Base-by-base conservation (phyloP, 202 grass and related monocot species). In the Elaeis oleifera region DNA sequence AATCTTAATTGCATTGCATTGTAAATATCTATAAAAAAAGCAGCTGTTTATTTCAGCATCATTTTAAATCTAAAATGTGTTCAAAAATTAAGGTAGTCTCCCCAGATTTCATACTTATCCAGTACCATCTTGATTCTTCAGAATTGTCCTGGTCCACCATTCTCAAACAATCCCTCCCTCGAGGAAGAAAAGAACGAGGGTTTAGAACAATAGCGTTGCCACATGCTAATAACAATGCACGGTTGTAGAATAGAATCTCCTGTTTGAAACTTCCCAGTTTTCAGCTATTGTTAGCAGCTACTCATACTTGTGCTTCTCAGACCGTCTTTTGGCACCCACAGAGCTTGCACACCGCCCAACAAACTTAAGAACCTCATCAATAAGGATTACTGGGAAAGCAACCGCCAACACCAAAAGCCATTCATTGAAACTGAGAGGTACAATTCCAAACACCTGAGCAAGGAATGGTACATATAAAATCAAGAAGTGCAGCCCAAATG, bases 401-500 rank as follows among this genome's bases (percentile, higher is more conserved):
- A 97, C 92, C 4, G 74, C 74, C 71, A 97, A 52, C 1, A 97
- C 92, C 63, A 97, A 68, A 8, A 91, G 71, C 88, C 92, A 97
- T 64, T 97, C 92, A 9, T 97, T 91, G 56, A 97, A 58, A 74
- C 88, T 92, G 44, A 97, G 87, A 0, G 88, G 92, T 16, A 97
- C 92, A 0, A 97, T 97, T 39, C 88, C 92, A 4, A 97, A 97
- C 29, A 97, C 88, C 31, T 71, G 68, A 0, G 92, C 84, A 0
- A 97, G 84, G 80, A 97, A 81, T 0, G 88, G 92, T 52, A 97
- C 92, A 1, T 97, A 97, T 18, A 97, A 74, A 75, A 97, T 97
- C 51, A 97, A 70, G 79, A 92, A 97, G 61, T 97, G 92, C n/a
- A 97, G 81, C 16, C 79, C 88, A 16, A 97, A 97, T 1, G 87